phyloP scores from a whole-genome alignment of 331 rosid genomes.

The Rhamnella rubrinervis region DNA sequence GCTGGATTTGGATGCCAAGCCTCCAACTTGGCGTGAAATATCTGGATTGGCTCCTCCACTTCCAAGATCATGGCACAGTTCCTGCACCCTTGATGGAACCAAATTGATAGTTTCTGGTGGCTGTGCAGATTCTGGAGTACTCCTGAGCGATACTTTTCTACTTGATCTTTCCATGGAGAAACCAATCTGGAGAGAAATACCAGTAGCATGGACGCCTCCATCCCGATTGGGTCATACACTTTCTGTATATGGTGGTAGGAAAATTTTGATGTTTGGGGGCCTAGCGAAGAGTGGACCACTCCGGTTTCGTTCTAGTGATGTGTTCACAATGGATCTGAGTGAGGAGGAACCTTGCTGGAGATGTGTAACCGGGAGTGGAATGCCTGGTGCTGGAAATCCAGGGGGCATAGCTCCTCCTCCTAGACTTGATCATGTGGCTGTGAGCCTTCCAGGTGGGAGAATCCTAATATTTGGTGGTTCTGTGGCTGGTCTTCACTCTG shows the following conservation, averaged over 20 bases:
- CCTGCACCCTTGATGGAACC: constrained; percentile 97
- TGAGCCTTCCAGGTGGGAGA: constrained; percentile 98
- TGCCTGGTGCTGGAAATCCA: constrained; percentile 98
- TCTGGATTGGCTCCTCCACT: constrained; percentile 99
- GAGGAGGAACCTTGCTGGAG: constrained; percentile 99
- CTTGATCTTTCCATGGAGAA: constrained; percentile 98
- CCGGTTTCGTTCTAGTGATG: constrained; percentile 94
- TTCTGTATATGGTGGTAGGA: constrained; percentile 96
- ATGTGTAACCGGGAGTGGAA: constrained; percentile 92
- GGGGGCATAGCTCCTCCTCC: constrained; percentile 99
- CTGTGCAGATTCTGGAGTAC: constrained; percentile 98
- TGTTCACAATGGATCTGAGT: constrained; percentile 91
- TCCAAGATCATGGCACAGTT: constrained; percentile 99
- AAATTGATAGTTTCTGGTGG: constrained; percentile 99
- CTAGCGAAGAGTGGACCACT: constrained; percentile 98
- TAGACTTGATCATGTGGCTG: constrained; percentile 97
- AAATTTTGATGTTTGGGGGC: constrained; percentile 98
- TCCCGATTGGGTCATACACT: constrained; percentile 97
- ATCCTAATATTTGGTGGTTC: constrained; percentile 97
- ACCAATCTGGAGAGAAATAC: constrained; percentile 97
- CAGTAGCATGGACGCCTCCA: constrained; percentile 97
- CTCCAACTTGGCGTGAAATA: constrained; percentile 98
- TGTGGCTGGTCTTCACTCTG: constrained; percentile 99
- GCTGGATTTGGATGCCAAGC: constrained; percentile 91
- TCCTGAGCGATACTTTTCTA: constrained; percentile 89